These are phyloP conservation scores for Dendrocalamus latiflorus DNA, from an alignment of 202 grass and related monocot genomes.

Conservation along the genomic window DNA sequence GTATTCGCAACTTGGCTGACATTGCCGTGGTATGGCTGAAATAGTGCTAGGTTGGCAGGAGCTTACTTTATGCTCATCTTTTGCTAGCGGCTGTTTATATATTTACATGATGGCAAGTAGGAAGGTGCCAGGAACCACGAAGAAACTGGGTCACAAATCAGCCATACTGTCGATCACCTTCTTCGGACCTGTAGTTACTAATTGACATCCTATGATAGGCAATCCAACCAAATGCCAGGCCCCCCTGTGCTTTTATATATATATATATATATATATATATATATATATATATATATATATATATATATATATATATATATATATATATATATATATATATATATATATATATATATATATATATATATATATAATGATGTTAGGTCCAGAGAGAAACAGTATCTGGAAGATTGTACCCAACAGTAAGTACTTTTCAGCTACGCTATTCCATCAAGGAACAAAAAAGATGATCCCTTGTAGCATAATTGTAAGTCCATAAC, in stretches of 20 bases:
- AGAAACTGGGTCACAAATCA: neutral
- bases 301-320: too few species aligned
- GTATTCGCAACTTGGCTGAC: neutral
- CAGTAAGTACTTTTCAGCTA: neutral
- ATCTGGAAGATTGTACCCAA: neutral
- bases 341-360: too few species aligned
- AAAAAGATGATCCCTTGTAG: neutral
- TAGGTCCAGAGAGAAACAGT: neutral
- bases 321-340: too few species aligned
- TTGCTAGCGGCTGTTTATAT: neutral
- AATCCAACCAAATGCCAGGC: neutral
- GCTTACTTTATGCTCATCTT: slow-evolving; percentile 17
- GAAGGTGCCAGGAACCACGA: slow-evolving; percentile 17
- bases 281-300: too few species aligned
- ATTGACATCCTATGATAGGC: neutral
- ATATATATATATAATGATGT: neutral
- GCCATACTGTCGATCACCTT: neutral
- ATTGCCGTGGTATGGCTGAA: neutral
- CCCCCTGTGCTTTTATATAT: neutral
- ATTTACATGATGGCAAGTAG: neutral
- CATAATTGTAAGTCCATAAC: neutral
- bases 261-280: too few species aligned
- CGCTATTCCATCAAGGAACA: neutral
- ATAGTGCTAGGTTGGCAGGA: slow-evolving; percentile 27
- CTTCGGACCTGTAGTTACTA: neutral